Base-by-base conservation (phyloP, 2,329 filamentous ascomycete species). In the Fusarium foetens region DNA sequence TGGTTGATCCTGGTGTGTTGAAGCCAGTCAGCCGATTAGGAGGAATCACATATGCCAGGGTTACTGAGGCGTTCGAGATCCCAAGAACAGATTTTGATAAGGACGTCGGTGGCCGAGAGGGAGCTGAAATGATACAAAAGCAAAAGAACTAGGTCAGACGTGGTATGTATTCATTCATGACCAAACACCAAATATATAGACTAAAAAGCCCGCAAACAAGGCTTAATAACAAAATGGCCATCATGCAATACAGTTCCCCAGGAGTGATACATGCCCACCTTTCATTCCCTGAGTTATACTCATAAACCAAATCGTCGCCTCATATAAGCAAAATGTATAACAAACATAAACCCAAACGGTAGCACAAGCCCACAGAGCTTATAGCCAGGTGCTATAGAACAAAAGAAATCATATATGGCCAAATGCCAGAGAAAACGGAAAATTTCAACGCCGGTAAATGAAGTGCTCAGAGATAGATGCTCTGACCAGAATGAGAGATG, bases 41-140 rank as follows among this genome's bases (percentile, higher is more conserved):
- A 31, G 95, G 95, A 4, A 97, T 98, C 75, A 92, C 92, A 1
- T 98, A 97, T 79, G 92, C 87, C 1, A 87, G 94, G 46, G 84
- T 88, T 1, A 90, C 88, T 0, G 90, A 95, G 70, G 91, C 84
- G 0, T 83, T 94, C 31, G 94, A 97, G 84, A 81, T 97, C 29
- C 89, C 87, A 10, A 85, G 92, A 43, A 90, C 87, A 1, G 86
- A 87, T 68, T 91, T 87, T 70, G 82, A 84, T 46, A 84, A 84
- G 78, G 86, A 89, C 67, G 53, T 87, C 10, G 84, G 85, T 16
- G 85, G 85, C 1, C 83, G 84, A 35, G 88, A 91, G 63, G 88
- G 86, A 5, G 83, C 84, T 41, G 86, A 90, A 73, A 88, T 88
- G 76, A 79, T 93, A 66, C 70, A 78, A 75, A 57, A 71, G 71